These are phyloP conservation scores for Wallacemonas sp. DNA, from an alignment of 208 protist genomes.

Conservation along the genomic window DNA sequence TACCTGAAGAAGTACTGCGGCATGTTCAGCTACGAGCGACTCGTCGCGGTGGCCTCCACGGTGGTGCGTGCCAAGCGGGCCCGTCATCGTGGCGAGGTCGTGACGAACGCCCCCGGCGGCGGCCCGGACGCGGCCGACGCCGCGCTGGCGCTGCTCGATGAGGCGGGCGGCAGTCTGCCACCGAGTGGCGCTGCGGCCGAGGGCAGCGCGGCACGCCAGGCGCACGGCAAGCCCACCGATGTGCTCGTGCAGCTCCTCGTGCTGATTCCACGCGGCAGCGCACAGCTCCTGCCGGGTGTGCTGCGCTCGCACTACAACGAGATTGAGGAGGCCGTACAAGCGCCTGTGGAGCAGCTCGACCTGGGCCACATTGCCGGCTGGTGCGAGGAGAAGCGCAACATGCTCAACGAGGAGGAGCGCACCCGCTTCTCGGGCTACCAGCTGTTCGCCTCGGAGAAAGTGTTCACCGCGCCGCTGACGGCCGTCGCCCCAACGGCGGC, in stretches of 20 bases:
- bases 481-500: background rate
- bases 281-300: slow-evolving; percentile 56
- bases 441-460: slow-evolving; percentile 41
- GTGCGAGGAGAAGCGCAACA: slow-evolving; percentile 63
- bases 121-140: background rate
- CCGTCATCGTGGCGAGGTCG: slow-evolving; percentile 4
- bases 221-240: slow-evolving; percentile 52
- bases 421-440: slow-evolving; percentile 75
- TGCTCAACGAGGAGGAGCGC: slow-evolving; percentile 78
- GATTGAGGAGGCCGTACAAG: slow-evolving; percentile 58
- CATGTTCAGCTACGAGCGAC: slow-evolving; percentile 66
- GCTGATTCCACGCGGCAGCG: slow-evolving; percentile 63
- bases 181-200: background rate
- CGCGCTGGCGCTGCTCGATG: slow-evolving; percentile 2
- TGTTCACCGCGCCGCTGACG: slow-evolving; percentile 9
- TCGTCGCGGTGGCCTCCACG: slow-evolving; percentile 50
- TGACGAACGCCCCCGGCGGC: background rate
- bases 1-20: slow-evolving; percentile 82
- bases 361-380: slow-evolving; percentile 59
- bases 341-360: slow-evolving; percentile 74
- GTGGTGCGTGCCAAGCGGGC: slow-evolving; percentile 18
- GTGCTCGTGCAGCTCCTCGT: slow-evolving; percentile 84
- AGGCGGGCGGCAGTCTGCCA: background rate
- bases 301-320: slow-evolving; percentile 66
- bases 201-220: slow-evolving; percentile 10